Evolutionary conservation across 768 basidiomycete species (phyloP).

Genomic region (Calocybe indica): DNA sequence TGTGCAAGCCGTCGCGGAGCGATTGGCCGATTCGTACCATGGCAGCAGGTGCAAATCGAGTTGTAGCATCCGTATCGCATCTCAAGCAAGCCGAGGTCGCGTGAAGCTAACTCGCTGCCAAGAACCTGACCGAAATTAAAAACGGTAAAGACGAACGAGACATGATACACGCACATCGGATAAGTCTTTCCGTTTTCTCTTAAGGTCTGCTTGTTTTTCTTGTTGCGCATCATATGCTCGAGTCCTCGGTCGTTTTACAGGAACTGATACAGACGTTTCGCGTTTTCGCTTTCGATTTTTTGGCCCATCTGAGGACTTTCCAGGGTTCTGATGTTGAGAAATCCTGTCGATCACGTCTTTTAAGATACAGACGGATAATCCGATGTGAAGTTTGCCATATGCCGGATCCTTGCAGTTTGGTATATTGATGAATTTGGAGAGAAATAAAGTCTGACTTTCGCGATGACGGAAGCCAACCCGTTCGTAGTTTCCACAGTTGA

Average conservation of each 20-base stretch:
- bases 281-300: no score
- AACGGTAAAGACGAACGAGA: no score
- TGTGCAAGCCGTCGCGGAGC: neutral
- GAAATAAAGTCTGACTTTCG: constrained; percentile 7
- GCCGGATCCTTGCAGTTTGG: constrained; percentile 1
- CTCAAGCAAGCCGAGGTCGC: neutral
- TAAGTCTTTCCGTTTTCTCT: no score
- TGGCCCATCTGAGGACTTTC: no score
- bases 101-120: neutral
- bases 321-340: neutral
- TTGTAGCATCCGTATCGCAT: neutral
- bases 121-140: neutral
- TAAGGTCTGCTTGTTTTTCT: no score
- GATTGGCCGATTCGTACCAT: neutral
- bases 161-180: no score
- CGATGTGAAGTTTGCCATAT: constrained; percentile 7
- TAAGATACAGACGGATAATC: constrained; percentile 4
- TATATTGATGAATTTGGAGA: constrained; percentile 7
- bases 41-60: neutral
- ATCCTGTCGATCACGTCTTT: constrained; percentile 5
- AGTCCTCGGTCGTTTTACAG: no score
- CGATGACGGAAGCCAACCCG: constrained; percentile 10
- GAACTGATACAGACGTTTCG: no score
- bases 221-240: no score
- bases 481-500: constrained; percentile 9